Evolutionary conservation across 73 alveolate genomes (phyloP).

Genomic region (Paramecium octaurelia): DNA sequence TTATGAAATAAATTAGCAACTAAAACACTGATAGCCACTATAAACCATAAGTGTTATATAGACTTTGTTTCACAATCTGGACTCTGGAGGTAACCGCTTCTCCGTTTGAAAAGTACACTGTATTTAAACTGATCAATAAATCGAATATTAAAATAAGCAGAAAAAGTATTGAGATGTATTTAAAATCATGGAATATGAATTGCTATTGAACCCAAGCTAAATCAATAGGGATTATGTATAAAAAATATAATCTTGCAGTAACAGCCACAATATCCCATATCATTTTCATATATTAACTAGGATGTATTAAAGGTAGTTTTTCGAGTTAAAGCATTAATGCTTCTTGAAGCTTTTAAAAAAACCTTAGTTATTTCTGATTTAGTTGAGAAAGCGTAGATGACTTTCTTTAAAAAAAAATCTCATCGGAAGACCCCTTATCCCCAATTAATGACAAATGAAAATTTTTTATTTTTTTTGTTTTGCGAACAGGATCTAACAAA

Average conservation of each 20-base stretch:
- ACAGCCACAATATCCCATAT: slow-evolving; percentile 3
- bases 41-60: neutral
- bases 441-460: neutral
- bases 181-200: neutral
- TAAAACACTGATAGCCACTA: neutral
- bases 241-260: neutral
- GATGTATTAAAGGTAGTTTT: slow-evolving; percentile 8
- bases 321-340: neutral
- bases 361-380: neutral
- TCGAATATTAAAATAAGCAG: neutral
- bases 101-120: slow-evolving; percentile 21
- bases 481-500: neutral
- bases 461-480: neutral
- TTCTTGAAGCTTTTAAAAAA: neutral
- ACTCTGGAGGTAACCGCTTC: neutral
- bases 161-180: neutral
- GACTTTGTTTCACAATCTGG: neutral
- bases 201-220: slow-evolving; percentile 12
- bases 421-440: neutral
- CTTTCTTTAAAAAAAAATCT: neutral
- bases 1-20: neutral
- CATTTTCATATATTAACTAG: neutral
- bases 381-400: neutral
- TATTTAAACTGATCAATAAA: neutral
- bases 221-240: slow-evolving; percentile 42